Conservation (phyloP, 2,329 filamentous ascomycete genomes). For the Xylariaceae sp. region DNA sequence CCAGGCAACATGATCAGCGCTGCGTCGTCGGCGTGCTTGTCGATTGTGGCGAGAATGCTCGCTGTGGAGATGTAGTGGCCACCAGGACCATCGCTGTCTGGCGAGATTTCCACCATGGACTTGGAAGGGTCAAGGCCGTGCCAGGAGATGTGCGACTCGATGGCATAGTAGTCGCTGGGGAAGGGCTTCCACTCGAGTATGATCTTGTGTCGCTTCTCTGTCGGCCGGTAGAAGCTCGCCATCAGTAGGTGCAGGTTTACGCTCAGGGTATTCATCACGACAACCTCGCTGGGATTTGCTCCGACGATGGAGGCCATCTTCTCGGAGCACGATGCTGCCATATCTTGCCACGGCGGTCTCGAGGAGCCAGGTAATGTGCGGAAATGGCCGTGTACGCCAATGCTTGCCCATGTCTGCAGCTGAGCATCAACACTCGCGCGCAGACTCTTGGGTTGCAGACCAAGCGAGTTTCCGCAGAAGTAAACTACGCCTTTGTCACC, state of each 20-base stretch:
- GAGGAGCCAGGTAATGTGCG: constrained; percentile 61
- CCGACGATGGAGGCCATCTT: constrained; percentile 73
- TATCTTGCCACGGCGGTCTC: constrained; percentile 69
- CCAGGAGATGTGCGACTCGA: constrained; percentile 73
- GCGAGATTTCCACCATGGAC: constrained; percentile 71
- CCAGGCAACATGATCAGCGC: constrained; percentile 79
- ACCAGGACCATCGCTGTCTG: constrained; percentile 31
- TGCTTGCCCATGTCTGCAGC: constrained; percentile 66
- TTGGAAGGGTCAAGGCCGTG: constrained; percentile 63
- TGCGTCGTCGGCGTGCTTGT: constrained; percentile 66
- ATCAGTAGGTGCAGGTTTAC: constrained; percentile 77
- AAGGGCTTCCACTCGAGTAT: constrained; percentile 89
- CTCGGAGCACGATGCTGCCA: constrained; percentile 69
- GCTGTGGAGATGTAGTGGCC: constrained; percentile 63
- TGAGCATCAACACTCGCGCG: constrained; percentile 2
- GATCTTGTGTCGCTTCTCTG: constrained; percentile 63
- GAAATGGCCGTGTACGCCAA: constrained; percentile 85
- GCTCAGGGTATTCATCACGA: constrained; percentile 84
- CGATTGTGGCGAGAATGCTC: constrained; percentile 68
- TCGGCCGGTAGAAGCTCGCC: constrained; percentile 78
- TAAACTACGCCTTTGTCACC: constrained; percentile 57
- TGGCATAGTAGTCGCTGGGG: constrained; percentile 81
- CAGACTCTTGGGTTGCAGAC: constrained; percentile 65
- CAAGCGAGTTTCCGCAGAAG: constrained; percentile 86
- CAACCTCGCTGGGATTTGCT: constrained; percentile 67